Evolutionary conservation across 179 eudicot genomes (phyloP).

Genomic region (Spergularia azorica): DNA sequence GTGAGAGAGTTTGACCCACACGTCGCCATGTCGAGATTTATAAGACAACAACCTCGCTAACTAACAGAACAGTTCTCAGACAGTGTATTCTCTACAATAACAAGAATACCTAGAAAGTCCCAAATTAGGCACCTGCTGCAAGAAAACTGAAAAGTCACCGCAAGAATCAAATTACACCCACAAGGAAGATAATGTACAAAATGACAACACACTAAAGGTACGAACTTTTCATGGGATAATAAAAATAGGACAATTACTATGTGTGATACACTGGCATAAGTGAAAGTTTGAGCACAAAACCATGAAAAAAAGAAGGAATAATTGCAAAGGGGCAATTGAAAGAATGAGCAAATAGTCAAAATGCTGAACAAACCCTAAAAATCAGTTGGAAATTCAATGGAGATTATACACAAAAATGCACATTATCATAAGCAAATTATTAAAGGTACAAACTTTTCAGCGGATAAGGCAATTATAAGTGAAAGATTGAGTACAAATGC

Average conservation of each 20-base stretch:
- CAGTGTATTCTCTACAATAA: background rate
- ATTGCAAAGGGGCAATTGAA: no score
- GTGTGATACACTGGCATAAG: no score
- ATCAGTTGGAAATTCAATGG: background rate
- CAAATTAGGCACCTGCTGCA: background rate
- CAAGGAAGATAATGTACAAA: no score
- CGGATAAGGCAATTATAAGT: background rate
- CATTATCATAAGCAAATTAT: background rate
- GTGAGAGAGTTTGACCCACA: slow-evolving; percentile 39
- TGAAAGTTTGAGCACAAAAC: no score
- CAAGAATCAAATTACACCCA: background rate
- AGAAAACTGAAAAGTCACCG: background rate
- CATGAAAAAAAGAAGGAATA: no score
- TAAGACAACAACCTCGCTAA: slow-evolving; percentile 5
- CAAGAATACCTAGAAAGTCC: background rate
- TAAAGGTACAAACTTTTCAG: no score
- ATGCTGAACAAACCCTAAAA: background rate
- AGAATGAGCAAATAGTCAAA: no score
- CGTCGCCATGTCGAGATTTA: slow-evolving; percentile 26
- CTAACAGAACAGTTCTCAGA: background rate
- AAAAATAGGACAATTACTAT: no score
- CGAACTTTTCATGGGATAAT: no score
- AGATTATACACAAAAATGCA: background rate
- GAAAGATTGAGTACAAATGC: background rate
- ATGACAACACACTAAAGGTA: no score